phyloP scores from a whole-genome alignment of 139 green algal genomes.

The Chlorella sp. region DNA sequence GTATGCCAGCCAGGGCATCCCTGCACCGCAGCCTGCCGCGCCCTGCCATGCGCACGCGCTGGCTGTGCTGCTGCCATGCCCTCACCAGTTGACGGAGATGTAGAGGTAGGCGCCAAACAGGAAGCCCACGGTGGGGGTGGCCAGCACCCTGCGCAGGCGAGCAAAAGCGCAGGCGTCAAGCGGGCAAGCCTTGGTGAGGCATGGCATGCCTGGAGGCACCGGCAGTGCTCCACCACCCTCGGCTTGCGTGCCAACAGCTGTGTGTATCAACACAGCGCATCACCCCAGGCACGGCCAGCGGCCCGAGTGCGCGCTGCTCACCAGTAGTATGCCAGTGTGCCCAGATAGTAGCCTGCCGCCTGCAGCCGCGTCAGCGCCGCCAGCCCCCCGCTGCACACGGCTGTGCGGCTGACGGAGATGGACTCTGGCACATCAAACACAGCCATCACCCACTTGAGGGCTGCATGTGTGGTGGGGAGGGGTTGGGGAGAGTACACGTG shows the following conservation, averaged over 20 bases:
- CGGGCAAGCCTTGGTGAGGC: not conserved
- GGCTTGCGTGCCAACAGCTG: not conserved
- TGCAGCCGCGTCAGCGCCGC: constrained; percentile 66
- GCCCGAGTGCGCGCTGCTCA: too few relatives aligned
- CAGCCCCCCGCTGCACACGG: constrained; percentile 64
- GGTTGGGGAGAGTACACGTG: not conserved
- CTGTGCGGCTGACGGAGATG: constrained; percentile 74
- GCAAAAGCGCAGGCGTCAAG: not conserved
- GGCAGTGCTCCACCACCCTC: not conserved
- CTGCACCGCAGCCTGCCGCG: not conserved
- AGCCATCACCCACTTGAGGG: constrained; percentile 77
- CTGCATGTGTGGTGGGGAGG: not conserved
- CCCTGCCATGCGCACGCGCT: not conserved
- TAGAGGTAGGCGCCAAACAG: constrained; percentile 92
- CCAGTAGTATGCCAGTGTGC: constrained; percentile 90
- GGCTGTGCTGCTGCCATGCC: not conserved
- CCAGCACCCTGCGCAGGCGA: constrained; percentile 64
- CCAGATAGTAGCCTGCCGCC: constrained; percentile 79
- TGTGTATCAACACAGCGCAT: not conserved
- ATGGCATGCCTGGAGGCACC: not conserved
- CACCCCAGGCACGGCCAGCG: too few relatives aligned
- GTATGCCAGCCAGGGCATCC: not conserved
- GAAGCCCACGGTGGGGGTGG: constrained; percentile 80
- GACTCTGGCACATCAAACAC: constrained; percentile 86
- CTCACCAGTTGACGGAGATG: constrained; percentile 63